Percentiles rank a stretch among this genome's conserved stretches.
Conservation (phyloP, 2,329 filamentous ascomycete species). For the Phialophora chinensis region DNA sequence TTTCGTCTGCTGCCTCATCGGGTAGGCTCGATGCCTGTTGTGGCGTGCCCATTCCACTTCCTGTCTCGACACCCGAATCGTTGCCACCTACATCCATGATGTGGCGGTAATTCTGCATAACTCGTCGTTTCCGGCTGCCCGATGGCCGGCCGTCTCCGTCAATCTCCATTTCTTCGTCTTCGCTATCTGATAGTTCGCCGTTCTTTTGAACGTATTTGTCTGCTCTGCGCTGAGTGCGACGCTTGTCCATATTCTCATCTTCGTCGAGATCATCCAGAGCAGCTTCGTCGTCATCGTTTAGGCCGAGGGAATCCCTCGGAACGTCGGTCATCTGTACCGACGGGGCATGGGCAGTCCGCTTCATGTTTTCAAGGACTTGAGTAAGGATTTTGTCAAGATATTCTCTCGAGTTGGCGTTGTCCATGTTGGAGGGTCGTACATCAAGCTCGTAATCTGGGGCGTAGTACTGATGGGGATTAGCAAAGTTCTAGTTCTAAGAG, state of each 20-base stretch:
- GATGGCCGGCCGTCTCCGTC: slow-evolving; percentile 76
- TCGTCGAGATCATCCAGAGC: slow-evolving; percentile 75
- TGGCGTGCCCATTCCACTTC: slow-evolving; percentile 57
- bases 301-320: slow-evolving; percentile 61
- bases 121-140: slow-evolving; percentile 81
- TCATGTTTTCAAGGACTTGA: slow-evolving; percentile 70
- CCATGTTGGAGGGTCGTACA: slow-evolving; percentile 73
- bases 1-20: slow-evolving; percentile 54
- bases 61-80: slow-evolving; percentile 57
- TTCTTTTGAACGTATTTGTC: slow-evolving; percentile 78
- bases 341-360: slow-evolving; percentile 66
- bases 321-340: slow-evolving; percentile 70
- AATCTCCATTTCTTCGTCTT: slow-evolving; percentile 77
- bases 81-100: slow-evolving; percentile 62
- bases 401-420: slow-evolving; percentile 71
- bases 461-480: slow-evolving; percentile 60
- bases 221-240: slow-evolving; percentile 80
- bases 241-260: slow-evolving; percentile 82
- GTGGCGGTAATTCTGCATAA: slow-evolving; percentile 75
- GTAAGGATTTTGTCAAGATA: slow-evolving; percentile 71
- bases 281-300: slow-evolving; percentile 70
- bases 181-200: slow-evolving; percentile 84
- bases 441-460: slow-evolving; percentile 73
- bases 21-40: slow-evolving; percentile 49
- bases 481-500: slow-evolving; percentile 9